These are phyloP conservation scores for Neonectria sp. DNA, from an alignment of 2,329 filamentous ascomycete species.

Conservation along the genomic window DNA sequence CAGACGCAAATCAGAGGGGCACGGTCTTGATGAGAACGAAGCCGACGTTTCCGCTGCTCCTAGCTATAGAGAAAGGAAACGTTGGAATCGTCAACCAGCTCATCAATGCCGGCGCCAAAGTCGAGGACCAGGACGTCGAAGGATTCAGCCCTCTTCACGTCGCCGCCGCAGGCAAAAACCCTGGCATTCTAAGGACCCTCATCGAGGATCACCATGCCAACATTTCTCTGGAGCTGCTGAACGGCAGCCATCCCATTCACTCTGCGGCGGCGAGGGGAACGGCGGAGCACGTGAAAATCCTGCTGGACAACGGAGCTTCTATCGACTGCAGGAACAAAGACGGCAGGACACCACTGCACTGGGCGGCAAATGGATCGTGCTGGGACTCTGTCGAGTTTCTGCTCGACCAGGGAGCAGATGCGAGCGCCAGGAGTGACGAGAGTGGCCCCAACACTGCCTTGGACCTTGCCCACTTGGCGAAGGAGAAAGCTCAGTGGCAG, in stretches of 20 bases:
- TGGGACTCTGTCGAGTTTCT: background rate
- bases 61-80: conserved; percentile 1
- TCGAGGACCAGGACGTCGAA: conserved; percentile 2
- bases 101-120: background rate
- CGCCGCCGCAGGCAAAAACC: background rate
- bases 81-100: background rate
- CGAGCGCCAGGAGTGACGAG: background rate
- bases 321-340: background rate
- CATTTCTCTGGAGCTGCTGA: background rate
- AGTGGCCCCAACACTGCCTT: background rate
- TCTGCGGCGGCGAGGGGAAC: background rate
- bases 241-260: background rate
- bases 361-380: background rate
- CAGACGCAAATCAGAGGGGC: background rate
- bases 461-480: background rate
- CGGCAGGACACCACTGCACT: background rate
- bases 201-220: background rate
- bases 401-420: background rate
- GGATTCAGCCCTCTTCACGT: background rate
- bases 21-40: background rate
- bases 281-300: background rate
- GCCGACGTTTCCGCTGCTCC: background rate
- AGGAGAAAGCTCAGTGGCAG: background rate
- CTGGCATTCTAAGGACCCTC: background rate
- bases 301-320: background rate